Evolutionary conservation across 345 rosid species (phyloP).

Genomic region (Eucalyptus albens): DNA sequence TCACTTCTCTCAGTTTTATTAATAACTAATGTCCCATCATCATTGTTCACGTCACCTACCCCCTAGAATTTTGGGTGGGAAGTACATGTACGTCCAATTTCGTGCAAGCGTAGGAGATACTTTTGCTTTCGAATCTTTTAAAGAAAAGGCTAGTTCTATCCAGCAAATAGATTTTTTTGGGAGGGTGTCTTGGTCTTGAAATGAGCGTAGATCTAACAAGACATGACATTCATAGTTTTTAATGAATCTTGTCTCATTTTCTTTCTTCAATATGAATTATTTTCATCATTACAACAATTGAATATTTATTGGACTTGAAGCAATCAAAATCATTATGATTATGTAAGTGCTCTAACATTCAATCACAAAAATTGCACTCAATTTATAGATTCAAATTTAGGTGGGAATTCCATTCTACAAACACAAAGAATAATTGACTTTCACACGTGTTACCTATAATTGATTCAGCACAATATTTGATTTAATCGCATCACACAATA

Average conservation of each 20-base stretch:
- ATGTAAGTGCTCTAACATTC: neutral
- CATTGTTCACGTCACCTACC: neutral
- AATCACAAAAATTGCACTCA: neutral
- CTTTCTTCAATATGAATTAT: neutral
- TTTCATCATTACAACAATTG: neutral
- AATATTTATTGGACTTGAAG: neutral
- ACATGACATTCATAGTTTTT: neutral
- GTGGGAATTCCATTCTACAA: accelerated
- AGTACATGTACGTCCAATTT: neutral
- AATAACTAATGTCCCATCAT: neutral
- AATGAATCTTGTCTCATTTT: neutral
- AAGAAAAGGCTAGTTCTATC: neutral
- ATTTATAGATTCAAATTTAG: neutral
- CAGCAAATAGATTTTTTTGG: neutral
- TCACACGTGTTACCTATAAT: accelerated
- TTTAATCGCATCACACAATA: neutral
- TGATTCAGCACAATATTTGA: neutral
- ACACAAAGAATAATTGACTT: accelerated
- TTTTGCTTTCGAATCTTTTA: neutral
- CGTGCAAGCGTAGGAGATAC: neutral
- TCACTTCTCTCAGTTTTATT: neutral
- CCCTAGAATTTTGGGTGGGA: neutral
- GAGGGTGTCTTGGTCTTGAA: neutral
- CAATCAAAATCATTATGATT: neutral
- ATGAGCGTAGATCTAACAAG: neutral